Conservation (phyloP, 106 monocot genomes). For the Dendrobium catenatum region DNA sequence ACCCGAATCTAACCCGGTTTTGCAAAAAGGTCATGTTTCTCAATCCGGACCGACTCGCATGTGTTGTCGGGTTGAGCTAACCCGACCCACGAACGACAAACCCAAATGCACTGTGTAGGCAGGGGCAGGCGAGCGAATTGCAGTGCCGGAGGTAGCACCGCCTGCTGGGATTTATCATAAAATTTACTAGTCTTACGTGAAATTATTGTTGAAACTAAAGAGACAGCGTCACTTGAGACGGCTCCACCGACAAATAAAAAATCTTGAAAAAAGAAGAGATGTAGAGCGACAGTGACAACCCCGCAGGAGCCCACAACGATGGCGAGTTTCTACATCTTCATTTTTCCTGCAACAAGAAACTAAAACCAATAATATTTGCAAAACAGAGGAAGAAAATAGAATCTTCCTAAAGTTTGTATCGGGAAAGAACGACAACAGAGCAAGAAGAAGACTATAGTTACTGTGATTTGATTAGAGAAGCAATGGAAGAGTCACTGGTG, state of each 20-base stretch:
- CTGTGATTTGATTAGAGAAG: constrained; percentile 37
- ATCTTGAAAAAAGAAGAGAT: constrained; percentile 24
- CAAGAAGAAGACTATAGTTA: constrained; percentile 14
- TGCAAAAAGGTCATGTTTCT: no score
- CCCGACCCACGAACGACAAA: no score
- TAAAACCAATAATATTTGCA: background rate
- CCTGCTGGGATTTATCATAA: no score
- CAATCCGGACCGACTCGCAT: no score
- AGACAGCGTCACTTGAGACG: constrained; percentile 35
- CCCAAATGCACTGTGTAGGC: no score
- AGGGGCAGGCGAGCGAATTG: no score
- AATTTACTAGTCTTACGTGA: no score
- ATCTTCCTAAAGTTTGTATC: background rate
- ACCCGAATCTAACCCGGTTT: no score
- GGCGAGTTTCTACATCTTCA: constrained; percentile 47
- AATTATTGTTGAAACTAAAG: constrained; percentile 45
- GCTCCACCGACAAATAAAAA: constrained; percentile 47
- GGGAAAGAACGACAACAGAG: background rate
- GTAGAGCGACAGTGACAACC: constrained; percentile 29
- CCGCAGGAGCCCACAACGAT: constrained; percentile 61
- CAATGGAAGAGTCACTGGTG: constrained; percentile 38
- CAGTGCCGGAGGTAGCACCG: no score
- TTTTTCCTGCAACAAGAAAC: constrained; percentile 16
- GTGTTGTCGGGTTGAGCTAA: no score
- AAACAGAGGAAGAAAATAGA: no score